These are phyloP conservation scores for Prunus campanulata DNA, from an alignment of 306 rosid species.

Conservation along the genomic window DNA sequence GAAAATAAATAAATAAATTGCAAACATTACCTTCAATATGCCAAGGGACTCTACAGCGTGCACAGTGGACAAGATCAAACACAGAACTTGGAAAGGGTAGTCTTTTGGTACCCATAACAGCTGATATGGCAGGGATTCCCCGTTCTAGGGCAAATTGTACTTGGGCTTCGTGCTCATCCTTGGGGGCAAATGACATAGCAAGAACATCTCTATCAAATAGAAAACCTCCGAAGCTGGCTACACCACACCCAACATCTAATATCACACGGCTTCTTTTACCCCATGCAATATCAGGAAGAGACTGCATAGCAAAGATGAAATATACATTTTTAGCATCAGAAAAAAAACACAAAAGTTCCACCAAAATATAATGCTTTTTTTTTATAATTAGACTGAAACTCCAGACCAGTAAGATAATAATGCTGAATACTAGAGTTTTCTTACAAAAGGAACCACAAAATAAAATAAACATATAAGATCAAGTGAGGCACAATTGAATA, in stretches of 20 bases:
- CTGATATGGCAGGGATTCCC: conserved; percentile 82
- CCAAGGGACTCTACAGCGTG: conserved; percentile 98
- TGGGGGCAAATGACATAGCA: conserved; percentile 87
- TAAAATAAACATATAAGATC: neutral
- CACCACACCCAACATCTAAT: conserved; percentile 89
- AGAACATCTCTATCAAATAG: conserved; percentile 77
- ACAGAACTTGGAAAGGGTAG: conserved; percentile 73
- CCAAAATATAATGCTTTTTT: neutral
- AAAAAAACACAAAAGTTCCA: neutral
- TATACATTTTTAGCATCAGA: conserved; percentile 10
- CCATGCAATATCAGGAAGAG: conserved; percentile 72
- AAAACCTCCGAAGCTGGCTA: conserved; percentile 88
- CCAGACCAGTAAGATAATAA: neutral
- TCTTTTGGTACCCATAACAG: conserved; percentile 80
- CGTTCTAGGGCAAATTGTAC: conserved; percentile 89
- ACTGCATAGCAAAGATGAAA: conserved; percentile 37
- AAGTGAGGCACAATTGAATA: neutral
- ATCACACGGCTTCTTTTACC: conserved; percentile 84
- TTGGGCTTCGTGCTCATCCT: conserved; percentile 91
- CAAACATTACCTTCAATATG: conserved; percentile 65
- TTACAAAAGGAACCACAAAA: neutral
- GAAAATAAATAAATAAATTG: neutral
- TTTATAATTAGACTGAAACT: neutral
- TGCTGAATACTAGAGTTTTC: neutral
- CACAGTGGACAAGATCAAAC: conserved; percentile 85